Conservation (phyloP, 2,329 filamentous ascomycete genomes). For the Talaromyces sp. region DNA sequence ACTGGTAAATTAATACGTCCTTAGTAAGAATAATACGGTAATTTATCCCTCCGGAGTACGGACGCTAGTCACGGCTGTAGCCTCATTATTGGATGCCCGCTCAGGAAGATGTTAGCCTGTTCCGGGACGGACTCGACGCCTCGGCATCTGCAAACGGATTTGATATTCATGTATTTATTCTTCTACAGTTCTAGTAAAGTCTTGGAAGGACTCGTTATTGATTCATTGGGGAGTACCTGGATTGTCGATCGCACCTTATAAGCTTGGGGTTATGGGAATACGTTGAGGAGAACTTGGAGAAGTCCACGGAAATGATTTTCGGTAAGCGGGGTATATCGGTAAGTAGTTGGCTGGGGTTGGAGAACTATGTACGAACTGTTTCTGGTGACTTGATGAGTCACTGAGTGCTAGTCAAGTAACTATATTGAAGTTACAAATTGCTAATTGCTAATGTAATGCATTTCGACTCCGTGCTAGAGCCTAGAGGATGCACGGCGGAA, state of each 20-base stretch:
- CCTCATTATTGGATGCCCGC: neutral
- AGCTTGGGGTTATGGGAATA: neutral
- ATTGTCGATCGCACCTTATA: neutral
- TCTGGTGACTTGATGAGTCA: neutral
- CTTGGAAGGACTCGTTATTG: neutral
- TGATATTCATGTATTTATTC: neutral
- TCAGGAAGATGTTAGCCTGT: neutral
- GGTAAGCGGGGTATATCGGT: neutral
- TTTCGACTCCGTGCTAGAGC: neutral
- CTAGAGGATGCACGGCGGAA: slow-evolving; percentile 3
- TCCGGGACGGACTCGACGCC: neutral
- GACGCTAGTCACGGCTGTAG: neutral
- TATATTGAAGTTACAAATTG: neutral
- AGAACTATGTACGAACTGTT: neutral
- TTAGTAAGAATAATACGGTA: neutral
- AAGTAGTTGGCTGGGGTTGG: neutral
- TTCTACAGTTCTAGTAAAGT: neutral
- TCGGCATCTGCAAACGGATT: slow-evolving; percentile 8
- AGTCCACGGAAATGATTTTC: neutral
- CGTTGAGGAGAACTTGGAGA: neutral
- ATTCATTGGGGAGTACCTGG: neutral
- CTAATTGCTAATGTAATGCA: neutral
- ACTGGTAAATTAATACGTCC: too few species aligned
- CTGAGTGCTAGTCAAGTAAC: neutral
- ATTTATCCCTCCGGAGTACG: neutral